Evolutionary conservation across 2,329 filamentous ascomycete species (phyloP), one percentile per base, ranked within the genome.

Genomic region (Leptographium flavum): DNA sequence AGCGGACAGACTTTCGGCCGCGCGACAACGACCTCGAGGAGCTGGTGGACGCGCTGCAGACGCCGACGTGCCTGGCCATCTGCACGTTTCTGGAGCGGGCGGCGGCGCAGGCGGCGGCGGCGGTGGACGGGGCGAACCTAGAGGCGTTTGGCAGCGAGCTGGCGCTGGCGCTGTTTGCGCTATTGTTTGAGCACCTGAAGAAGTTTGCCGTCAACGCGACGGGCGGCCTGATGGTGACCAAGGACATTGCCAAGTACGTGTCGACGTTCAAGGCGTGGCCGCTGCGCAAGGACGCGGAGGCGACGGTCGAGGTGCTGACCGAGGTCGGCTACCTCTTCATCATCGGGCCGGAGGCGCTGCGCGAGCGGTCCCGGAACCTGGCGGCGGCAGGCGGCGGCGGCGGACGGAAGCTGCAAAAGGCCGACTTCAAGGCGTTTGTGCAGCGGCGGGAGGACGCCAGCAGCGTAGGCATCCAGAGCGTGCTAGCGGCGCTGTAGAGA

Each of bases 271-370:
- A 85, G 50, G 79, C 79, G 30, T 96, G 87, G 87, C 76, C 83
- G 25, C 69, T 88, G 35, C 71, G 74, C 44, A 80, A 79, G 54
- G 77, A 83, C 35, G 76, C 79, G 41, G 73, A 76, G 53, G 71
- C 72, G 22, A 75, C 77, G 45, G 76, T 95, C 52, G 90, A 98
- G 65, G 76, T 94, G 39, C 65, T 98, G 49, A 81, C 87, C 23
- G 92, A 98, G 68, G 87, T 98, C 47, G 90, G 88, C 11, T 95
- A 88, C 57, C 66, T 98, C 44, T 98, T 98, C 60, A 94, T 98
- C 51, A 86, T 98, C 56, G 86, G 87, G 2, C 77, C 81, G 11
- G 83, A 88, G 61, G 83, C 83, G 31, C 65, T 88, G 49, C 69
- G 77, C 42, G 83, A 88, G 63, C 73, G 83, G 55, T 73, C 79